Conservation (phyloP, 768 basidiomycete genomes). For the Lenzites betulinus region DNA sequence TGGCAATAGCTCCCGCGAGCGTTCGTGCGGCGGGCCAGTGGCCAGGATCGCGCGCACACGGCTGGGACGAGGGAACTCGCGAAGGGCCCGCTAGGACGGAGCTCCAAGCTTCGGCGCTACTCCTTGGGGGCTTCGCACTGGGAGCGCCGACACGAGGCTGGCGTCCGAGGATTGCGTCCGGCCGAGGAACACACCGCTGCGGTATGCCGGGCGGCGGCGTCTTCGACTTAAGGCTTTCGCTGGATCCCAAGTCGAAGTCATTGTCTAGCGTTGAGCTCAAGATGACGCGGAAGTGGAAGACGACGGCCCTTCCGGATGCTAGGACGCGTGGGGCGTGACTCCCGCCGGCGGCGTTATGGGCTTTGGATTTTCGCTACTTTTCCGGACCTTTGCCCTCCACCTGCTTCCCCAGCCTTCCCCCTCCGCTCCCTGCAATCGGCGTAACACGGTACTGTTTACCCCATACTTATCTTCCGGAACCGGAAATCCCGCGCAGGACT, state of each 20-base stretch:
- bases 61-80: background rate
- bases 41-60: background rate
- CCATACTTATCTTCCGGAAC: too few relatives aligned
- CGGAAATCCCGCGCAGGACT: too few relatives aligned
- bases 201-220: background rate
- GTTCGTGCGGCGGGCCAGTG: conserved; percentile 2
- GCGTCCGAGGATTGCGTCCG: background rate
- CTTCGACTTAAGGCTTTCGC: background rate
- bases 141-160: too few relatives aligned
- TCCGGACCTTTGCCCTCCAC: background rate
- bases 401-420: background rate
- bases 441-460: too few relatives aligned
- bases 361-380: background rate
- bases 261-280: background rate
- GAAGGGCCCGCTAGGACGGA: background rate
- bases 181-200: background rate
- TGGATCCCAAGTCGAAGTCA: background rate
- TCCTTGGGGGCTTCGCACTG: background rate
- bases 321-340: conserved; percentile 7
- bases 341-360: background rate
- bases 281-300: background rate
- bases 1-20: conserved; percentile 6
- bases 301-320: background rate
- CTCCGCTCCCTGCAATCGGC: too few relatives aligned
- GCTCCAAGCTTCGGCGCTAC: background rate